Conservation (phyloP, 164 flowering plant genomes). For the Macadamia integrifolia region DNA sequence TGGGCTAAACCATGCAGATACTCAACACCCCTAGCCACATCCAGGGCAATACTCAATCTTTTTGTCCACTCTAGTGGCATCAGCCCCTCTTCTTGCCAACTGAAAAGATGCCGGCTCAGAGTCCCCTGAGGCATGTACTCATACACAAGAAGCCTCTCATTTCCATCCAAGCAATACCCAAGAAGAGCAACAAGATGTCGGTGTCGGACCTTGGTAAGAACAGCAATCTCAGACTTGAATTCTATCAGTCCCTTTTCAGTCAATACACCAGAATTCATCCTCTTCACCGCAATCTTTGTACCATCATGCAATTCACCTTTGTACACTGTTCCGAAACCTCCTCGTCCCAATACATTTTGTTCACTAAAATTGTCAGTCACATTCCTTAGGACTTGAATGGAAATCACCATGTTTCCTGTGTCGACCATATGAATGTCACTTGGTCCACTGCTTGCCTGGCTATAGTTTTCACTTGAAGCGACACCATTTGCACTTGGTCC, state of each 20-base stretch:
- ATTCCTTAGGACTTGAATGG: constrained; percentile 65
- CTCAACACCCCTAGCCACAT: constrained; percentile 96
- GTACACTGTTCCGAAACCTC: constrained; percentile 96
- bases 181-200: constrained; percentile 79
- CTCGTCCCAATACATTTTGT: constrained; percentile 69
- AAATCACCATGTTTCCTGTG: constrained; percentile 71
- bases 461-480: constrained; percentile 28
- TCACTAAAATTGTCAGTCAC: constrained; percentile 85
- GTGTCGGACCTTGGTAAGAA: constrained; percentile 83
- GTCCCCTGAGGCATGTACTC: constrained; percentile 97
- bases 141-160: constrained; percentile 81
- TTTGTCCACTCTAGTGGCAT: constrained; percentile 84
- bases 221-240: constrained; percentile 86
- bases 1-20: constrained; percentile 82
- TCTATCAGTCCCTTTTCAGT: constrained; percentile 73
- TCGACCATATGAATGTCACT: constrained; percentile 58
- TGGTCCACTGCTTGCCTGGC: constrained; percentile 40
- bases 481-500: constrained; percentile 37
- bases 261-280: constrained; percentile 77
- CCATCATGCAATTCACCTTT: constrained; percentile 94
- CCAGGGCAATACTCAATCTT: constrained; percentile 71
- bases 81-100: constrained; percentile 64
- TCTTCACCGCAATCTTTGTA: constrained; percentile 90
- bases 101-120: constrained; percentile 58
- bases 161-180: constrained; percentile 86